Conservation (phyloP, 495 filamentous ascomycete genomes). For the Lasiosphaeria hispida region DNA sequence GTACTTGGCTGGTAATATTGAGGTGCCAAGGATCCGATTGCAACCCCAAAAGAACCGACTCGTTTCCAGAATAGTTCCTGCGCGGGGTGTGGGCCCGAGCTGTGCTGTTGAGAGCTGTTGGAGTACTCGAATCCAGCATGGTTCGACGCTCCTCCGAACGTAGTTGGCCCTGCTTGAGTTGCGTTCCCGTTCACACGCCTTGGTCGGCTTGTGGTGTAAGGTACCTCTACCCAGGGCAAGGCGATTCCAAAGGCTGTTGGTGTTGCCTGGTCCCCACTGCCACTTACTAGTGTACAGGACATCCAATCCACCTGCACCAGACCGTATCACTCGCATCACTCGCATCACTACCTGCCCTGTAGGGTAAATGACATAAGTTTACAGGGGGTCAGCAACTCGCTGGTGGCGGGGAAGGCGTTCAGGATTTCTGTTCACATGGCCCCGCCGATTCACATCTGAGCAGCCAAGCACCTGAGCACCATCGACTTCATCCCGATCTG, state of each 20-base stretch:
- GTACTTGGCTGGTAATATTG: conserved; percentile 13
- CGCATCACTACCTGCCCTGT: conserved; percentile 1
- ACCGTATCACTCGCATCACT: conserved; percentile 6
- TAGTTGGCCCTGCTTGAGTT: not conserved
- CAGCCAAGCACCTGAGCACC: too few species aligned
- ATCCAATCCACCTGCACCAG: not conserved
- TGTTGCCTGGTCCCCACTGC: not conserved
- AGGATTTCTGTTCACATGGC: conserved; percentile 8
- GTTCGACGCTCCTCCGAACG: not conserved
- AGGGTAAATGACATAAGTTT: not conserved
- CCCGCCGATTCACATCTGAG: not conserved
- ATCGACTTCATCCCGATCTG: not conserved
- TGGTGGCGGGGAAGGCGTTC: conserved; percentile 11
- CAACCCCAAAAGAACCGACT: conserved; percentile 18
- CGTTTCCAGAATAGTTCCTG: conserved; percentile 27
- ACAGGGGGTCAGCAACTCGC: not conserved
- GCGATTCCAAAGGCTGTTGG: not conserved
- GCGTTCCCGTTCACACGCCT: not conserved
- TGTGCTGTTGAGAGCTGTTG: too few species aligned
- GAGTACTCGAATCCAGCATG: not conserved
- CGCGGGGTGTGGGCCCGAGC: conserved; percentile 1
- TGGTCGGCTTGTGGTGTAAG: not conserved
- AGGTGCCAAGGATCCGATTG: conserved; percentile 21
- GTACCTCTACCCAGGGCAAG: not conserved
- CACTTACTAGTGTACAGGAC: too few species aligned